A percentile compares a stretch with the other conserved stretches of the same genome.
These are phyloP conservation scores for Linanthus parryae DNA, from an alignment of 148 eudicot species.

Conservation along the genomic window DNA sequence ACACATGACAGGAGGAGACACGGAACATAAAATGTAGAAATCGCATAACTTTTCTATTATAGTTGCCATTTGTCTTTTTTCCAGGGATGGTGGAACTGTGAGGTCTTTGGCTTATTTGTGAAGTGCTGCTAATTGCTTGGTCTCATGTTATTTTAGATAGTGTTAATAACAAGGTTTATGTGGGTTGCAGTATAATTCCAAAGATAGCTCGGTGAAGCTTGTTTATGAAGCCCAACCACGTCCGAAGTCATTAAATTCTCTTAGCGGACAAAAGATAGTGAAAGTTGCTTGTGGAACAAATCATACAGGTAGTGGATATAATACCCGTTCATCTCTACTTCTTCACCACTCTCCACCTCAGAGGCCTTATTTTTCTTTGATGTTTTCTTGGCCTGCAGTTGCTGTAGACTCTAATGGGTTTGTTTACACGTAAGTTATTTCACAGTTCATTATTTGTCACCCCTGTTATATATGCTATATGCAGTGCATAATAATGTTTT, in stretches of 20 bases:
- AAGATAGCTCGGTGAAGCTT: slow-evolving; percentile 93
- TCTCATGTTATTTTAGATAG: too few relatives aligned
- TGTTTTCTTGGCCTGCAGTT: slow-evolving; percentile 39
- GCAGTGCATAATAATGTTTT: slow-evolving; percentile 6
- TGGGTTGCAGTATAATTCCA: slow-evolving; percentile 86
- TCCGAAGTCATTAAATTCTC: slow-evolving; percentile 69
- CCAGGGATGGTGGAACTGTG: too few relatives aligned
- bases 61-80: too few relatives aligned
- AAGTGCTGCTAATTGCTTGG: too few relatives aligned
- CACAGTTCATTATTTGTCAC: slow-evolving; percentile 1
- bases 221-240: slow-evolving; percentile 95
- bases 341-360: neutral
- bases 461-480: neutral
- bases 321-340: neutral
- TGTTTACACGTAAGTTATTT: slow-evolving; percentile 87
- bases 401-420: slow-evolving; percentile 89
- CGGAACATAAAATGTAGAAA: too few relatives aligned
- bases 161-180: too few relatives aligned
- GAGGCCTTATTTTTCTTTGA: neutral
- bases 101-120: too few relatives aligned
- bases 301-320: slow-evolving; percentile 74
- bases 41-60: too few relatives aligned
- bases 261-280: slow-evolving; percentile 74
- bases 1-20: too few relatives aligned
- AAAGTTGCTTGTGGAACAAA: slow-evolving; percentile 97